phyloP scores from a whole-genome alignment of 2,329 filamentous ascomycete species.

The Basipetospora sp. region DNA sequence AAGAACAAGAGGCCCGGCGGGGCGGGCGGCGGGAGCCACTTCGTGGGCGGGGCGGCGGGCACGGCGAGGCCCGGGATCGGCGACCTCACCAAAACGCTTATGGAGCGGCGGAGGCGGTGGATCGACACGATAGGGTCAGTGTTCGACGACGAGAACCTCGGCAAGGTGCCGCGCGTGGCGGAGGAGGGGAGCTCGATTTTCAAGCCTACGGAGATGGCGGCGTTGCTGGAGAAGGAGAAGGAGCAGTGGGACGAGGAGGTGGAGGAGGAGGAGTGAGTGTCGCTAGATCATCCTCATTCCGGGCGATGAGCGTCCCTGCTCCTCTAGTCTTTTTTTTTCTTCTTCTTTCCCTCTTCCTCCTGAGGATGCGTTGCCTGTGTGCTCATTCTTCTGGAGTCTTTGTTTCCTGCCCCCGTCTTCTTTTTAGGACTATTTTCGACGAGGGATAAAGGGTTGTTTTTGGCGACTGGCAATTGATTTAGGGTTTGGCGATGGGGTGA shows the following conservation, averaged over 20 bases:
- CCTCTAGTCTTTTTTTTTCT: not conserved
- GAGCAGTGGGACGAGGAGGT: slow-evolving; percentile 72
- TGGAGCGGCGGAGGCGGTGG: slow-evolving; percentile 84
- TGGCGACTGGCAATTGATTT: too few relatives aligned
- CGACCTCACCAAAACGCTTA: slow-evolving; percentile 76
- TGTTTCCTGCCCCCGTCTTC: too few relatives aligned
- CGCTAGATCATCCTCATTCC: not conserved
- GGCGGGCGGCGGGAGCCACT: slow-evolving; percentile 55
- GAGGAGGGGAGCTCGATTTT: slow-evolving; percentile 61
- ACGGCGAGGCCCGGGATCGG: slow-evolving; percentile 70
- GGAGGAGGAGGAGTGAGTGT: slow-evolving; percentile 40
- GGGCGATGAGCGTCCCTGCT: not conserved
- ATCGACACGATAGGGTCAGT: slow-evolving; percentile 81
- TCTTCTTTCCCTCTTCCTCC: slow-evolving; percentile 4
- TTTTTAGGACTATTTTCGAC: too few relatives aligned
- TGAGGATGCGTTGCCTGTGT: not conserved
- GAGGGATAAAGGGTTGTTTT: too few relatives aligned
- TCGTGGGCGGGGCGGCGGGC: slow-evolving; percentile 42
- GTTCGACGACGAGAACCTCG: slow-evolving; percentile 68
- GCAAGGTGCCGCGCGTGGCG: slow-evolving; percentile 50
- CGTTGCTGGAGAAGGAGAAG: slow-evolving; percentile 59
- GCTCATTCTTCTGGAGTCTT: not conserved
- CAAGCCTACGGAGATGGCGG: slow-evolving; percentile 54
- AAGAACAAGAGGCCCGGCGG: slow-evolving; percentile 72
- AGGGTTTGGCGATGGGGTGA: too few relatives aligned